Conservation (phyloP, 2,329 filamentous ascomycete species). For the Penicillium thymicola region DNA sequence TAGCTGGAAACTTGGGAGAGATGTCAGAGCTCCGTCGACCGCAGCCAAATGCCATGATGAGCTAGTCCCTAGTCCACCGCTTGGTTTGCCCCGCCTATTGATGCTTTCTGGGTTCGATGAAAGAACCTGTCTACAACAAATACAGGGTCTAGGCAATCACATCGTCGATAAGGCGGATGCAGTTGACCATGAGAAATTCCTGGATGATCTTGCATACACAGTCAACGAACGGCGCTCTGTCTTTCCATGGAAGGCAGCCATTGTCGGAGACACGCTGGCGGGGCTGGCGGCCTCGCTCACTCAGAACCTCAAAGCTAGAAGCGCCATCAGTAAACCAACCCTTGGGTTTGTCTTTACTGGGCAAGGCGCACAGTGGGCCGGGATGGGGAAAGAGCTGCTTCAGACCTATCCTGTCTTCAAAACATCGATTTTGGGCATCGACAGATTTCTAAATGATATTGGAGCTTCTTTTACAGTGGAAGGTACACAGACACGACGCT, state of each 20-base stretch:
- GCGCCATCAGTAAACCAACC: slow-evolving; percentile 5
- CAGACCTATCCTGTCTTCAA: slow-evolving; percentile 15
- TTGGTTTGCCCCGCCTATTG: slow-evolving; percentile 11
- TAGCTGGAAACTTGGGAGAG: background rate
- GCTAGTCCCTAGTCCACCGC: background rate
- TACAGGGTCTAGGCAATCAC: slow-evolving; percentile 9
- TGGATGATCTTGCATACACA: slow-evolving; percentile 22
- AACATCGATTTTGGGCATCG: background rate
- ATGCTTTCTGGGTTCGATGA: slow-evolving; percentile 27
- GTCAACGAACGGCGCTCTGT: slow-evolving; percentile 20
- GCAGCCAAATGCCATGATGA: background rate
- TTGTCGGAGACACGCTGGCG: slow-evolving; percentile 4
- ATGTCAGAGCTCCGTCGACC: background rate
- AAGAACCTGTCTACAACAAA: slow-evolving; percentile 11
- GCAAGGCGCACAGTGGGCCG: slow-evolving; percentile 35
- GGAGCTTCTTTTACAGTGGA: background rate
- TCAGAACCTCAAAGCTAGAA: slow-evolving; percentile 1
- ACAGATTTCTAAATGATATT: background rate
- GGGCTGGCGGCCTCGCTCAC: slow-evolving; percentile 5
- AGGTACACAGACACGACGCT: background rate
- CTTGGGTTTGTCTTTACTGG: slow-evolving; percentile 33
- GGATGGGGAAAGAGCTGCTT: slow-evolving; percentile 32
- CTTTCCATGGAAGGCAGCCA: slow-evolving; percentile 18
- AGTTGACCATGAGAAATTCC: slow-evolving; percentile 4
- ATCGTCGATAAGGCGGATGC: background rate